A percentile compares a stretch with the other conserved stretches of the same genome.
phyloP scores from a whole-genome alignment of 768 basidiomycete genomes.

The Naganishia friedmannii region DNA sequence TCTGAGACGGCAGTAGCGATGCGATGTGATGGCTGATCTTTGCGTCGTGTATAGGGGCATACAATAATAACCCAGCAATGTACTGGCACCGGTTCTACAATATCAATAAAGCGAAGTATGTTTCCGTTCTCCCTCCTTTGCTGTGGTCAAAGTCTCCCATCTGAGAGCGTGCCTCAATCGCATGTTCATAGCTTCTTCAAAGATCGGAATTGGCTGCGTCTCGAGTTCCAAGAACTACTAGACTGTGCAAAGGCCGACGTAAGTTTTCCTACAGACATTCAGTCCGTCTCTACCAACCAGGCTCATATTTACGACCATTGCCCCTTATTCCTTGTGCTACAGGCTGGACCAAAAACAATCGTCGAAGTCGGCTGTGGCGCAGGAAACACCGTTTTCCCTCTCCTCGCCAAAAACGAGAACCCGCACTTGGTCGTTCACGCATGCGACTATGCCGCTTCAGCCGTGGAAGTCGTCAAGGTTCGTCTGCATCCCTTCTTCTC shows the following conservation, averaged over 20 bases:
- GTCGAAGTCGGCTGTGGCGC: conserved; percentile 93
- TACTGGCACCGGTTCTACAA: conserved; percentile 92
- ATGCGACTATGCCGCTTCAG: conserved; percentile 86
- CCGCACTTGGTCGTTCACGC: conserved; percentile 70
- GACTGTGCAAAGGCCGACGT: conserved; percentile 63
- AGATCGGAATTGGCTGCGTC: conserved; percentile 88
- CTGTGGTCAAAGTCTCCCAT: too few relatives aligned
- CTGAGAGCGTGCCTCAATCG: not conserved
- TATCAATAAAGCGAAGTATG: conserved; percentile 57
- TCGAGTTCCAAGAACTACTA: conserved; percentile 90
- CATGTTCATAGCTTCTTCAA: conserved; percentile 75
- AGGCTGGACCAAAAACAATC: conserved; percentile 75
- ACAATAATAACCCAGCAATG: conserved; percentile 45
- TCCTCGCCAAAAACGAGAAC: conserved; percentile 79
- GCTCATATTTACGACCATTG: not conserved
- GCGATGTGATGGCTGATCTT: not conserved
- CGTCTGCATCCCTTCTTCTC: conserved; percentile 31
- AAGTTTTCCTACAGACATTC: conserved; percentile 54
- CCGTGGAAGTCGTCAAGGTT: conserved; percentile 85
- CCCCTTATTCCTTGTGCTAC: not conserved
- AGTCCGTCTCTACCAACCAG: not conserved
- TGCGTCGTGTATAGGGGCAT: conserved; percentile 36
- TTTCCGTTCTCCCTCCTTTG: not conserved
- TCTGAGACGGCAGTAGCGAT: not conserved
- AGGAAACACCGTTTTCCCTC: conserved; percentile 90